Base-by-base conservation (phyloP, 441 rosid genomes). In the Mallotus japonicus region DNA sequence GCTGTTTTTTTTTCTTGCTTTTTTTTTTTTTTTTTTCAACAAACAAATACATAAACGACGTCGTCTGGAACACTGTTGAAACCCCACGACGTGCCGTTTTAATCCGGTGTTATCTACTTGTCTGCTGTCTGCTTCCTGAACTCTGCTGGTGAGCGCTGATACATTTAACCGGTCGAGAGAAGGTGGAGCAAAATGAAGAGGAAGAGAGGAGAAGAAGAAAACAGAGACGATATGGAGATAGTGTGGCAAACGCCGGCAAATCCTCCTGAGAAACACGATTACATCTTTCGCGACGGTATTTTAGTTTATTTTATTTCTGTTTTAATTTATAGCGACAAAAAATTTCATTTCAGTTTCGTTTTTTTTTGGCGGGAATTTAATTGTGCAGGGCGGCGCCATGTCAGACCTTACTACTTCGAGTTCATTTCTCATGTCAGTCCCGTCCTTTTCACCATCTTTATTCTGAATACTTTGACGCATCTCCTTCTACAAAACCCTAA, bases 381-480 rank as follows among this genome's bases (percentile, higher is more conserved):
- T 75, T 79, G 9, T 80, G 73, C 81, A 87, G 98, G 97, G 83
- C 85, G 91, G 72, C 97, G 97, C 74, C 87, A 87, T 72, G 99
- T 89, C 70, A 83, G 83, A 67, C 96, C 99, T 2, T 95, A 92
- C 85, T 84, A 85, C 89, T 91, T 91, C 81, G 97, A 92, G 85
- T 92, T 95, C 89, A 82, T 92, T 74, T 87, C 90, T 79, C 96
- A 90, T 83, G 97, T 94, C 67, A 76, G 88, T 79, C 47, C 13
- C 55, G 88, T 78, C 42, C 10, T 62, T 44, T 22, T 14, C 73
- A 61, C 70, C 53, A 56, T 69, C 54, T 28, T 58, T 10, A 8
- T 49, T 0, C 65, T 3, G 34, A 77, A 75, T 6, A 37, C 73
- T 73, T 72, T 6, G 14, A 71, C 16, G 14, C n/a, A 0, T 50